These are phyloP conservation scores for Saururus chinensis DNA, from an alignment of 164 flowering plant species.

Conservation along the genomic window DNA sequence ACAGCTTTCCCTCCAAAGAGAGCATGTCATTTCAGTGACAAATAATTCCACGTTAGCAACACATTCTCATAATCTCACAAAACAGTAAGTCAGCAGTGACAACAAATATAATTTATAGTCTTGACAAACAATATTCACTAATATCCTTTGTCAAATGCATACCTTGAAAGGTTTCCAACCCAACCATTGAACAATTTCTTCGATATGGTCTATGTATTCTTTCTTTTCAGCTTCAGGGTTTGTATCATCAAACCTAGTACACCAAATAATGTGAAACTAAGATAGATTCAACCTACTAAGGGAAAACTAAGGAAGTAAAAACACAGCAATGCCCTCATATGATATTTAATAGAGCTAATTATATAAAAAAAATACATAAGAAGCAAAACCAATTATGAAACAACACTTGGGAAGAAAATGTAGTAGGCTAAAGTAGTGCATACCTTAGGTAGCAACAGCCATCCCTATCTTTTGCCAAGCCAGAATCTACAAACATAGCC, in stretches of 20 bases:
- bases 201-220: constrained; percentile 90
- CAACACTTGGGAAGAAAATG: background rate
- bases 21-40: too few species aligned
- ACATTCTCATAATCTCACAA: too few species aligned
- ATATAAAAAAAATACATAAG: background rate
- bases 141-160: constrained; percentile 1
- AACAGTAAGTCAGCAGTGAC: background rate
- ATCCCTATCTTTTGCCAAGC: constrained; percentile 84
- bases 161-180: constrained; percentile 98
- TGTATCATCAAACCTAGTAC: constrained; percentile 84
- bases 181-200: constrained; percentile 95
- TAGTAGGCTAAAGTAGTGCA: constrained; percentile 4
- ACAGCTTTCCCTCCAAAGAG: too few species aligned
- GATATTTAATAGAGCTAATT: background rate
- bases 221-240: constrained; percentile 98
- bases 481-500: constrained; percentile 98
- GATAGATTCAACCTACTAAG: background rate
- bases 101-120: constrained; percentile 1
- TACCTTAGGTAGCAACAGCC: constrained; percentile 89
- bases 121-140: background rate
- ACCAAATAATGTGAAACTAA: background rate
- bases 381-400: background rate
- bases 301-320: background rate
- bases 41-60: too few species aligned
- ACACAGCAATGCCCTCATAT: background rate